Evolutionary conservation across 345 rosid genomes (phyloP).

Genomic region (Pistacia integerrima): DNA sequence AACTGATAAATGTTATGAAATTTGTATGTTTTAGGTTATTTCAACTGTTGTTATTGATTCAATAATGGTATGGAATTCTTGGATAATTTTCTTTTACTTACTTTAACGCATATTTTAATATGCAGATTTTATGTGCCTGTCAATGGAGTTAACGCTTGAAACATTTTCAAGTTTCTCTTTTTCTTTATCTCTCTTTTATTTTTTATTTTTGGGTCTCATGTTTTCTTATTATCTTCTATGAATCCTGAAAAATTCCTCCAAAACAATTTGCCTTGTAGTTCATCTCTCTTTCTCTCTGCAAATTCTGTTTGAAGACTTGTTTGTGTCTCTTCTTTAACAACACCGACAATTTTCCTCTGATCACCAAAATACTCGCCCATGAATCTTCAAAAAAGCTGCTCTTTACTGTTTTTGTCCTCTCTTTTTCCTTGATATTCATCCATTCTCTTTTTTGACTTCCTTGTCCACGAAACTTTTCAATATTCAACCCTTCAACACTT

Average conservation of each 20-base stretch:
- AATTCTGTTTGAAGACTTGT: background rate
- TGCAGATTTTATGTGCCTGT: constrained; percentile 20
- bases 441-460: constrained; percentile 15
- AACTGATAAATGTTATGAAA: too few species aligned
- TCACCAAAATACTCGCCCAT: constrained; percentile 11
- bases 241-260: background rate
- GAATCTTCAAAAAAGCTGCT: constrained; percentile 9
- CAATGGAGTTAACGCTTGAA: constrained; percentile 19
- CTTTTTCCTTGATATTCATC: background rate
- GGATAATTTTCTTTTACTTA: too few species aligned
- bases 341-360: constrained; percentile 18
- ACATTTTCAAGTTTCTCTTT: constrained; percentile 8
- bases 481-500: background rate
- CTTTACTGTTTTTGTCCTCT: background rate
- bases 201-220: background rate
- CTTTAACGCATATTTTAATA: too few species aligned
- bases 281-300: background rate
- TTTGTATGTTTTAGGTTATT: too few species aligned
- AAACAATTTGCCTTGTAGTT: background rate
- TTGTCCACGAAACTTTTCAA: constrained; percentile 11
- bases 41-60: too few species aligned
- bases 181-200: background rate
- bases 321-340: background rate
- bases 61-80: too few species aligned
- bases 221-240: constrained; percentile 5